Evolutionary conservation across 2,329 filamentous ascomycete genomes (phyloP).

Genomic region (Beauveria australis): DNA sequence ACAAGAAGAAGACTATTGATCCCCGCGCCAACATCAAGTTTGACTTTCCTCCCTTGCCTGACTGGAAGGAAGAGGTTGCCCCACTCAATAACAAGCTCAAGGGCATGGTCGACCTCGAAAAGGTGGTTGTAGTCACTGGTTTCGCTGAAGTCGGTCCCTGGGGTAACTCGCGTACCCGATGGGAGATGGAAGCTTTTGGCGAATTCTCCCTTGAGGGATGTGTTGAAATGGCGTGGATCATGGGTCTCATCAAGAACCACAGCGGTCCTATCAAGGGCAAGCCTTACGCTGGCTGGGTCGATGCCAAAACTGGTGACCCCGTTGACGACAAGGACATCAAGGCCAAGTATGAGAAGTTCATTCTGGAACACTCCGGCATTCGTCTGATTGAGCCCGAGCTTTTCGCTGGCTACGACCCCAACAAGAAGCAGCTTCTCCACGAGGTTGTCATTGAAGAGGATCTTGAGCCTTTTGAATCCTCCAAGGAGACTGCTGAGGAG

Average conservation of each 20-base stretch:
- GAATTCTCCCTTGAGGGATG: conserved; percentile 97
- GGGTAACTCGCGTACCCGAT: conserved; percentile 96
- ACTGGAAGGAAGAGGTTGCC: conserved; percentile 86
- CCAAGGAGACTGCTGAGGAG: conserved; percentile 93
- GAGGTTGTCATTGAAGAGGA: conserved; percentile 97
- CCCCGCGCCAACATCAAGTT: conserved; percentile 98
- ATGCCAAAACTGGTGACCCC: conserved; percentile 86
- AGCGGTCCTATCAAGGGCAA: conserved; percentile 94
- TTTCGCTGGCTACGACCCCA: conserved; percentile 93
- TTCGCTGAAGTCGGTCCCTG: conserved; percentile 95
- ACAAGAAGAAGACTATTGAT: conserved; percentile 89
- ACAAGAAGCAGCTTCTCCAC: conserved; percentile 96
- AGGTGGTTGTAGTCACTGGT: conserved; percentile 94
- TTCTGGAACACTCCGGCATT: conserved; percentile 94
- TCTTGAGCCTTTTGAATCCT: conserved; percentile 91
- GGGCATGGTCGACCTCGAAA: conserved; percentile 98
- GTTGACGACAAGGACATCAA: conserved; percentile 98
- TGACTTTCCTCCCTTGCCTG: conserved; percentile 81
- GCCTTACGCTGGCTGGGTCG: conserved; percentile 94
- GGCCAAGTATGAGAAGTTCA: conserved; percentile 92
- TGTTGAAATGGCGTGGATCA: conserved; percentile 99
- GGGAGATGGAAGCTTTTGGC: conserved; percentile 98
- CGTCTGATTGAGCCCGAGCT: conserved; percentile 96
- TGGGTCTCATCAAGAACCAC: conserved; percentile 98
- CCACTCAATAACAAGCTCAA: conserved; percentile 83